Evolutionary conservation across 495 filamentous ascomycete genomes (phyloP).

Genomic region (Penicillium bovifimosum): DNA sequence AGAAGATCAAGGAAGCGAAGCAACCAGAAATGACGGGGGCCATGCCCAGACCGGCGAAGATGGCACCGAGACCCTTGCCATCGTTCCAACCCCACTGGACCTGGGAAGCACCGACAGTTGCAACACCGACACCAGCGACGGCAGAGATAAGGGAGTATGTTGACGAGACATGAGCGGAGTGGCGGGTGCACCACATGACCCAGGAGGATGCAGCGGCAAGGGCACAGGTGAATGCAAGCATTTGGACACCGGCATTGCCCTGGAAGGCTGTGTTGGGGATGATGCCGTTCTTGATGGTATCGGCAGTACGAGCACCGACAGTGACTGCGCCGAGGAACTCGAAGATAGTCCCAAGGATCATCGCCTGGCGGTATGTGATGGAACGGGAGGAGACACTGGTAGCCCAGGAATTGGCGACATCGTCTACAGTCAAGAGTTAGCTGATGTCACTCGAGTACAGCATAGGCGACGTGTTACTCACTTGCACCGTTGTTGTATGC

Average conservation of each 20-base stretch:
- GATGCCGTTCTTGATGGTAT: conserved; percentile 56
- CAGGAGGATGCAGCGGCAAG: conserved; percentile 49
- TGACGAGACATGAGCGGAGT: conserved; percentile 58
- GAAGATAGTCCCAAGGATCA: conserved; percentile 60
- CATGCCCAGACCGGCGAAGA: conserved; percentile 57
- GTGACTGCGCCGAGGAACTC: conserved; percentile 57
- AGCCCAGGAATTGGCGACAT: conserved; percentile 75
- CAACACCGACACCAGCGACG: conserved; percentile 57
- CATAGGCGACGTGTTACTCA: conserved; percentile 27
- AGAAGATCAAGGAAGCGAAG: conserved; percentile 54
- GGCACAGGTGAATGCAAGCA: conserved; percentile 56
- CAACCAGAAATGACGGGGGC: conserved; percentile 53
- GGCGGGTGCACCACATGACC: conserved; percentile 59
- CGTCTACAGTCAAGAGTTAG: conserved; percentile 35
- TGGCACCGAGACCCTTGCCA: conserved; percentile 54
- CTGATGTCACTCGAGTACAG: background rate
- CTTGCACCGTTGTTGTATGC: conserved; percentile 66
- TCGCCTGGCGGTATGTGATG: conserved; percentile 60
- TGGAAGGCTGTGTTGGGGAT: conserved; percentile 46
- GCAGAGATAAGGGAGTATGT: conserved; percentile 61
- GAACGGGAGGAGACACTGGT: conserved; percentile 66
- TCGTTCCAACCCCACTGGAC: conserved; percentile 61
- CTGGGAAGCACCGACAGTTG: conserved; percentile 49
- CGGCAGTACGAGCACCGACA: conserved; percentile 54
- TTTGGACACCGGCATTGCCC: conserved; percentile 51